phyloP scores from a whole-genome alignment of 192 early-diverging fungal species.

The Phycomyces nitens region DNA sequence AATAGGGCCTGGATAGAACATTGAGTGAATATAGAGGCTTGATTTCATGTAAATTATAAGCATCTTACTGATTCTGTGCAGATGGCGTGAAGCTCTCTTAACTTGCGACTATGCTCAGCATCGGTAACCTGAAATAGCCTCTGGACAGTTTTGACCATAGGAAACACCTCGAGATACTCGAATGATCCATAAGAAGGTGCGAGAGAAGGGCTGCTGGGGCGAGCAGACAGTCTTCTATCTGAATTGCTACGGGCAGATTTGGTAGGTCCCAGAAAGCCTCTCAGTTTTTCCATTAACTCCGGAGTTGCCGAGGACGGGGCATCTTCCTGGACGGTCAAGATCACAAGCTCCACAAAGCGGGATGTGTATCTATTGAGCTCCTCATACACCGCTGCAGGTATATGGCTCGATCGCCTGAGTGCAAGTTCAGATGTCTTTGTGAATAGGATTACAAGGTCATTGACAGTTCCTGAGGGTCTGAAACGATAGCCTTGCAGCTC shows the following conservation, averaged over 20 bases:
- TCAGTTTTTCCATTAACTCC: constrained; percentile 19
- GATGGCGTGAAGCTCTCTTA: constrained; percentile 39
- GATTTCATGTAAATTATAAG: background rate
- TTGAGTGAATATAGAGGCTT: background rate
- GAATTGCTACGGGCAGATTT: constrained; percentile 9
- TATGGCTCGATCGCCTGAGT: constrained; percentile 27
- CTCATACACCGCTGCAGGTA: constrained; percentile 33
- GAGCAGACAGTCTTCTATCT: background rate
- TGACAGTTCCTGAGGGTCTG: constrained; percentile 37
- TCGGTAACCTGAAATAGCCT: constrained; percentile 39
- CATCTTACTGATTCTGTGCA: constrained; percentile 44
- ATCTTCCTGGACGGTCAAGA: constrained; percentile 37
- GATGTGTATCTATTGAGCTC: constrained; percentile 36
- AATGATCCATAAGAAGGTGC: constrained; percentile 23
- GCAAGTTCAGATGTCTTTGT: constrained; percentile 39
- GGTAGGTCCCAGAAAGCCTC: constrained; percentile 3
- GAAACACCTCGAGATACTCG: constrained; percentile 33
- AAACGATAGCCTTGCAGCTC: constrained; percentile 12
- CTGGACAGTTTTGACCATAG: constrained; percentile 41
- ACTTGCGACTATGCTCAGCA: constrained; percentile 27
- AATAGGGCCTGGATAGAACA: constrained; percentile 37
- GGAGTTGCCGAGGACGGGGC: constrained; percentile 19
- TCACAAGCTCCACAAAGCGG: constrained; percentile 38
- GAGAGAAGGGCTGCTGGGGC: constrained; percentile 8
- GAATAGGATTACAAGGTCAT: constrained; percentile 43